A percentile compares a stretch with the other conserved stretches of the same genome.
phyloP scores from a whole-genome alignment of 495 filamentous ascomycete species.

The Hypoxylon lienhwacheense region DNA sequence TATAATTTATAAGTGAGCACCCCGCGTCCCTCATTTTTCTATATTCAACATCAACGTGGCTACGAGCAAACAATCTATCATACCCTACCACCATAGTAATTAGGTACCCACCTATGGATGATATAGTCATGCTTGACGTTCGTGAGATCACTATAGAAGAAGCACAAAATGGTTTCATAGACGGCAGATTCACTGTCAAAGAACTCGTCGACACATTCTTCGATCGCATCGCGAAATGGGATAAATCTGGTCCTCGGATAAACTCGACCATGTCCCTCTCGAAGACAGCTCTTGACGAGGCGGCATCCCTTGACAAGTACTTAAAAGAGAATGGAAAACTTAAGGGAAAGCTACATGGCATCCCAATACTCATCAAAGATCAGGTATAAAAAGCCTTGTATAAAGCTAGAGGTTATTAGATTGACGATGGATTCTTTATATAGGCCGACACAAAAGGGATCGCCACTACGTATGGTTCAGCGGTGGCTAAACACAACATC shows the following conservation, averaged over 20 bases:
- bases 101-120: too few relatives aligned
- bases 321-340: slow-evolving; percentile 6
- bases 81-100: too few relatives aligned
- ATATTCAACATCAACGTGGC: too few relatives aligned
- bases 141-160: slow-evolving; percentile 32
- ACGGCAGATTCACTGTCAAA: slow-evolving; percentile 22
- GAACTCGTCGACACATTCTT: slow-evolving; percentile 26
- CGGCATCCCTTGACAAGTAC: slow-evolving; percentile 16
- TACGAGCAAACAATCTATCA: too few relatives aligned
- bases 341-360: slow-evolving; percentile 34
- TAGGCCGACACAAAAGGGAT: slow-evolving; percentile 34
- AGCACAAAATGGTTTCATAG: slow-evolving; percentile 25
- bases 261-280: slow-evolving; percentile 34
- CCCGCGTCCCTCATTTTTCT: too few relatives aligned
- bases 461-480: slow-evolving; percentile 29
- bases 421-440: neutral
- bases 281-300: slow-evolving; percentile 20
- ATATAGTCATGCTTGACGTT: slow-evolving; percentile 20
- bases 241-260: slow-evolving; percentile 29
- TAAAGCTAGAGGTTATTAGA: neutral
- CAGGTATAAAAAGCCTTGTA: slow-evolving; percentile 13
- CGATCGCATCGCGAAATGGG: slow-evolving; percentile 22
- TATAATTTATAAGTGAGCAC: too few relatives aligned
- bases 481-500: slow-evolving; percentile 18
- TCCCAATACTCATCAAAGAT: slow-evolving; percentile 37